These are phyloP conservation scores for barrel medic (Medicago truncatula) DNA, from an alignment of 306 rosid species.

Conservation along the genomic window DNA sequence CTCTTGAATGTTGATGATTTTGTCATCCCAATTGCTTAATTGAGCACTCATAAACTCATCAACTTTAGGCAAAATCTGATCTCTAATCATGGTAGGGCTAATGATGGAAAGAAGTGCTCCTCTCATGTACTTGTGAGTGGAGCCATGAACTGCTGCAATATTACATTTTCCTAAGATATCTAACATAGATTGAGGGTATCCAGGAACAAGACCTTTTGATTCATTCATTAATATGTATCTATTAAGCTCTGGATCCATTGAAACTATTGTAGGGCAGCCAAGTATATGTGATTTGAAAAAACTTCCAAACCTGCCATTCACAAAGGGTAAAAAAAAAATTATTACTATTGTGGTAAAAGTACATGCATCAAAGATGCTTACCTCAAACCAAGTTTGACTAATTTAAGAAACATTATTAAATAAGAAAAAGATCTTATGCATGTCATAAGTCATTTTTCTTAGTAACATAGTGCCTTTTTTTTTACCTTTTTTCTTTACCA, in stretches of 20 bases:
- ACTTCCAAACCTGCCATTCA: conserved; percentile 78
- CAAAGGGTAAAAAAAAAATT: conserved; percentile 28
- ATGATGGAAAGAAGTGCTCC: conserved; percentile 83
- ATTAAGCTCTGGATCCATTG: conserved; percentile 95
- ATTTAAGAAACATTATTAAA: conserved; percentile 44
- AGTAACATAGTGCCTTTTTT: no score
- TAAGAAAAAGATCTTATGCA: neutral
- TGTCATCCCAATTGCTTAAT: conserved; percentile 63
- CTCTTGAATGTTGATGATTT: conserved; percentile 83
- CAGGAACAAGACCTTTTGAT: conserved; percentile 94
- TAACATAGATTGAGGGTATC: conserved; percentile 94
- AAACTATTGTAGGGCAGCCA: conserved; percentile 95
- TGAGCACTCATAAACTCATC: conserved; percentile 81
- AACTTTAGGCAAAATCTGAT: conserved; percentile 76
- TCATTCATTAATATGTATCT: conserved; percentile 90
- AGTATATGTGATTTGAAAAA: conserved; percentile 95
- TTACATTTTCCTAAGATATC: conserved; percentile 89
- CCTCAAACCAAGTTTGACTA: conserved; percentile 44
- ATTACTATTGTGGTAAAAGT: conserved; percentile 47
- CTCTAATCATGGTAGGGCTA: conserved; percentile 69
- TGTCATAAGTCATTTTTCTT: neutral
- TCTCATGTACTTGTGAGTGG: conserved; percentile 91
- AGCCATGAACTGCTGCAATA: conserved; percentile 97
- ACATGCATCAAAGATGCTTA: conserved; percentile 46
- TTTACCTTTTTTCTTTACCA: neutral